Evolutionary conservation across 805 yeast genomes (phyloP).

Genomic region (Candida multigemmis): DNA sequence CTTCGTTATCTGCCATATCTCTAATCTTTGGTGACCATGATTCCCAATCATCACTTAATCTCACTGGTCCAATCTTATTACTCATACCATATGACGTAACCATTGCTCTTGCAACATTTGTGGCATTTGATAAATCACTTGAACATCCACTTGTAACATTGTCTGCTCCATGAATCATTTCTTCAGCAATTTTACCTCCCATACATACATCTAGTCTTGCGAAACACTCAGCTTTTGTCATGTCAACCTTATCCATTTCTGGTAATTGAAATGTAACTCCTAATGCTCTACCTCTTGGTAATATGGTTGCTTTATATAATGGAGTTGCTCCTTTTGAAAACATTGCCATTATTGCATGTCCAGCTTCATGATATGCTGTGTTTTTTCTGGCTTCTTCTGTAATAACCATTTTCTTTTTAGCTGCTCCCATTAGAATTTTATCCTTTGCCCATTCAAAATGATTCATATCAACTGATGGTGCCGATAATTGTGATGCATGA

Average conservation of each 20-base stretch:
- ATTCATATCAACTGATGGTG: slow-evolving; percentile 78
- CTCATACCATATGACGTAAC: slow-evolving; percentile 97
- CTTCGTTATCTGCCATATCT: slow-evolving; percentile 89
- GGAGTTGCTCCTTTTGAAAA: slow-evolving; percentile 92
- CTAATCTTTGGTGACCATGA: slow-evolving; percentile 87
- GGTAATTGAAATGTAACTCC: slow-evolving; percentile 97
- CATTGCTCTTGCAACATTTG: slow-evolving; percentile 92
- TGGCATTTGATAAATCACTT: slow-evolving; percentile 83
- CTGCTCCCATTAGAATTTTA: slow-evolving; percentile 96
- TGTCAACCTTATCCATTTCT: slow-evolving; percentile 95
- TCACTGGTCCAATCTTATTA: slow-evolving; percentile 86
- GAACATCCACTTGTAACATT: slow-evolving; percentile 95
- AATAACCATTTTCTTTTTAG: slow-evolving; percentile 93
- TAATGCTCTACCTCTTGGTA: slow-evolving; percentile 93
- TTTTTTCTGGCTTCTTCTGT: slow-evolving; percentile 90
- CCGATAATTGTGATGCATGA: slow-evolving; percentile 88
- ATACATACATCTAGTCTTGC: slow-evolving; percentile 94
- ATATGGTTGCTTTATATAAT: slow-evolving; percentile 89
- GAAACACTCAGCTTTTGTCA: slow-evolving; percentile 79
- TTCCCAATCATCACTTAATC: slow-evolving; percentile 84
- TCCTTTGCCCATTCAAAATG: slow-evolving; percentile 99
- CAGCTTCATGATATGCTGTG: slow-evolving; percentile 98
- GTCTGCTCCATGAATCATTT: slow-evolving; percentile 80
- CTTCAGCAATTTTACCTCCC: slow-evolving; percentile 99
- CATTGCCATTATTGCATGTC: slow-evolving; percentile 97